These are phyloP conservation scores for Rhizopus stolonifer DNA, from an alignment of 371 early-diverging fungal species.

Conservation along the genomic window DNA sequence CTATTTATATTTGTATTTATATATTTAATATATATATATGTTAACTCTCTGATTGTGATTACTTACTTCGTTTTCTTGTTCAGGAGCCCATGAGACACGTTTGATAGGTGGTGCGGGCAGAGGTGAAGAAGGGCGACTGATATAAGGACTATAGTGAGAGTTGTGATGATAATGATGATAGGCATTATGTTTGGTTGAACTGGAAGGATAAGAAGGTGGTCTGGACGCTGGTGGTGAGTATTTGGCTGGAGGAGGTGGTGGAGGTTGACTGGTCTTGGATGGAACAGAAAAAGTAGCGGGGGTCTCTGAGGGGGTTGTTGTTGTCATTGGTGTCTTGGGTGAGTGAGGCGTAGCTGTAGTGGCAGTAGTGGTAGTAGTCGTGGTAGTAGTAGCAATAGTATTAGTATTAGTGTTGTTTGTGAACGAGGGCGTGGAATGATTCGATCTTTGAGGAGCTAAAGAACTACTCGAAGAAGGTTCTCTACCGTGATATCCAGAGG, in stretches of 20 bases:
- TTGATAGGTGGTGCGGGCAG: slow-evolving; percentile 17
- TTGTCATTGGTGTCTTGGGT: too few relatives aligned
- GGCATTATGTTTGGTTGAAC: slow-evolving; percentile 3
- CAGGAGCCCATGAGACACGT: slow-evolving; percentile 42
- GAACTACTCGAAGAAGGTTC: slow-evolving; percentile 1
- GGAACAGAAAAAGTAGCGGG: too few relatives aligned
- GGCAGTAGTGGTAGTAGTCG: too few relatives aligned
- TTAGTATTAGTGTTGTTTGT: too few relatives aligned
- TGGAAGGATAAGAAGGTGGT: slow-evolving; percentile 12
- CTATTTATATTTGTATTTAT: slow-evolving; percentile 16
- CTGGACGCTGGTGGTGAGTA: too few relatives aligned
- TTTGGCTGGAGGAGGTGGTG: too few relatives aligned
- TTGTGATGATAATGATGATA: slow-evolving; percentile 13
- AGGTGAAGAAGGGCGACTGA: slow-evolving; percentile 12
- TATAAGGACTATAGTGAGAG: slow-evolving; percentile 11
- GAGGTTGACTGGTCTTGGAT: too few relatives aligned
- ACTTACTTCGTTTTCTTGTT: slow-evolving; percentile 50
- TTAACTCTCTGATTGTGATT: neutral
- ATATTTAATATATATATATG: too few relatives aligned
- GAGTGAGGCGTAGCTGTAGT: too few relatives aligned
- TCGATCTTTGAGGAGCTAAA: slow-evolving; percentile 10
- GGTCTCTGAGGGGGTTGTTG: too few relatives aligned
- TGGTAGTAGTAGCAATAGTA: too few relatives aligned
- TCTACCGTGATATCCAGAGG: slow-evolving; percentile 2
- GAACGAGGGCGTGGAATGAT: slow-evolving; percentile 20